phyloP scores from a whole-genome alignment of 2,329 filamentous ascomycete genomes.

The Ascomycota sp. region DNA sequence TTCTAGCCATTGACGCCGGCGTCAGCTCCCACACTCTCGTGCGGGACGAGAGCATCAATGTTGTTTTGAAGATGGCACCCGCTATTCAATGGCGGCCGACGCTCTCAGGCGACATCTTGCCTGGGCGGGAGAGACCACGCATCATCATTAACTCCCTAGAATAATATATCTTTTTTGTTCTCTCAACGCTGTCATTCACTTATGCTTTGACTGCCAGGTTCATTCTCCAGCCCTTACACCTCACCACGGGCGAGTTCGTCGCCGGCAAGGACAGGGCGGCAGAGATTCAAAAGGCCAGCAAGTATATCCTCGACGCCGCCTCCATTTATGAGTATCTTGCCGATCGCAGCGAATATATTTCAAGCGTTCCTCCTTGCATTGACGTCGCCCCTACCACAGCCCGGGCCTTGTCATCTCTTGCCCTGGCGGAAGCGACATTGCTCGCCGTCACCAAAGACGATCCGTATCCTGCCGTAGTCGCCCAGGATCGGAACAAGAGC shows the following conservation, averaged over 20 bases:
- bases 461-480: conserved; percentile 66
- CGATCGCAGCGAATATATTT: conserved; percentile 26
- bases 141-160: conserved; percentile 54
- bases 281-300: conserved; percentile 55
- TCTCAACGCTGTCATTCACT: conserved; percentile 58
- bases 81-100: conserved; percentile 73
- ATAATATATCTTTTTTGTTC: conserved; percentile 62
- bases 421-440: conserved; percentile 73
- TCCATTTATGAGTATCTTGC: conserved; percentile 58
- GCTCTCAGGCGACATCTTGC: conserved; percentile 42
- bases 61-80: conserved; percentile 39
- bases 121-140: conserved; percentile 43
- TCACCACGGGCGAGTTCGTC: conserved; percentile 37
- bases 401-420: conserved; percentile 40
- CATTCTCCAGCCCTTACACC: conserved; percentile 54
- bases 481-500: conserved; percentile 61
- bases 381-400: conserved; percentile 33
- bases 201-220: conserved; percentile 53
- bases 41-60: conserved; percentile 40
- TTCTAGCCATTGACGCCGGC: conserved; percentile 57
- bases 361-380: conserved; percentile 21
- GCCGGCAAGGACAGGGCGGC: conserved; percentile 44
- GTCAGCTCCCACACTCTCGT: conserved; percentile 27
- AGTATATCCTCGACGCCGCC: conserved; percentile 56
- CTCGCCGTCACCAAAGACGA: conserved; percentile 87